phyloP scores from a whole-genome alignment of 2,329 filamentous ascomycete genomes.

The Emericellopsis cladophorae region DNA sequence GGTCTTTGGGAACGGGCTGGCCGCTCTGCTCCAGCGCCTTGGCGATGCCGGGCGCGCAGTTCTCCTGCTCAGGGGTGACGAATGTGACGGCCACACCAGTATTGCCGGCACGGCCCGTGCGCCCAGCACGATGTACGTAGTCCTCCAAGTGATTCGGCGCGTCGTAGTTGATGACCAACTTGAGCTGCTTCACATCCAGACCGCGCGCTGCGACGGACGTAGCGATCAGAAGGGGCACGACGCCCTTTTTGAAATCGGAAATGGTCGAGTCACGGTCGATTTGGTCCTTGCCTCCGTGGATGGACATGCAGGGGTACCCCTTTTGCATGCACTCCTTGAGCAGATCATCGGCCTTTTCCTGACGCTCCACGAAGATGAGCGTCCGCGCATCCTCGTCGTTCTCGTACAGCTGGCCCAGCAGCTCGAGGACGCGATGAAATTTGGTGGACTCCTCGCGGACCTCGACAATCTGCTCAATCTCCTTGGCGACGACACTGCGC shows the following conservation, averaged over 20 bases:
- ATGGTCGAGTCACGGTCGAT: slow-evolving; percentile 88
- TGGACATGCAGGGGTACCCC: slow-evolving; percentile 83
- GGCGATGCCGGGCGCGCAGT: slow-evolving; percentile 75
- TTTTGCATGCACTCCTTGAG: slow-evolving; percentile 69
- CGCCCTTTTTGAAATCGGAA: slow-evolving; percentile 82
- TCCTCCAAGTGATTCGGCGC: slow-evolving; percentile 91
- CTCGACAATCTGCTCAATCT: slow-evolving; percentile 89
- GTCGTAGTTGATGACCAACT: slow-evolving; percentile 92
- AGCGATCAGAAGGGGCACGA: slow-evolving; percentile 81
- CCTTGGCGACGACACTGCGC: slow-evolving; percentile 73
- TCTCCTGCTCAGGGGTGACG: slow-evolving; percentile 81
- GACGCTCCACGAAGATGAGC: slow-evolving; percentile 83
- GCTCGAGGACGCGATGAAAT: slow-evolving; percentile 70
- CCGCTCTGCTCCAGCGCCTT: slow-evolving; percentile 90
- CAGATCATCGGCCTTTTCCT: slow-evolving; percentile 76
- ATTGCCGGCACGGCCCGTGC: slow-evolving; percentile 88
- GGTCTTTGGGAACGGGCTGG: slow-evolving; percentile 62
- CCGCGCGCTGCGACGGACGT: slow-evolving; percentile 93
- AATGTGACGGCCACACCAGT: slow-evolving; percentile 93
- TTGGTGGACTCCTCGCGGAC: slow-evolving; percentile 73
- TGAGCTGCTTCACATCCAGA: slow-evolving; percentile 89
- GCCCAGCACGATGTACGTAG: slow-evolving; percentile 88
- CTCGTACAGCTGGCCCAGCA: slow-evolving; percentile 78
- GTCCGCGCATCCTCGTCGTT: slow-evolving; percentile 81
- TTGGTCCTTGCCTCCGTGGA: slow-evolving; percentile 89